Conservation (phyloP, 345 rosid species). For the Hibiscus mutabilis region DNA sequence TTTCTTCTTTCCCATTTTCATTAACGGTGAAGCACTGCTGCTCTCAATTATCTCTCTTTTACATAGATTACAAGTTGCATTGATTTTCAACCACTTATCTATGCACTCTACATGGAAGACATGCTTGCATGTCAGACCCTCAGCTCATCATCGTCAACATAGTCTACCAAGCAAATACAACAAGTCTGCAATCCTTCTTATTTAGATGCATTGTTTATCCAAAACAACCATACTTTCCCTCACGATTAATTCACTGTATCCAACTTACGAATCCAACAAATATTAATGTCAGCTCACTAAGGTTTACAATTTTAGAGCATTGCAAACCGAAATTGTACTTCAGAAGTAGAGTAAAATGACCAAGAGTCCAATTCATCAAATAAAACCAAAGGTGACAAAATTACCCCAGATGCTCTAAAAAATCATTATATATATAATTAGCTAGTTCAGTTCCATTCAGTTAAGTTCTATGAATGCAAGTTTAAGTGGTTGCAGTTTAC, state of each 20-base stretch:
- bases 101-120: conserved; percentile 66
- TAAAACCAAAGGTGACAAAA: background rate
- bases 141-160: conserved; percentile 53
- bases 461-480: background rate
- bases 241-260: background rate
- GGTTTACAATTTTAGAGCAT: background rate
- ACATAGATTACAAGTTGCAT: conserved; percentile 73
- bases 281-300: too few relatives aligned
- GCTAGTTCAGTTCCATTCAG: background rate
- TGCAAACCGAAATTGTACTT: background rate
- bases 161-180: conserved; percentile 64
- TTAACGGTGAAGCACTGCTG: conserved; percentile 18
- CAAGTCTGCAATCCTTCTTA: conserved; percentile 36
- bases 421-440: background rate
- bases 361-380: background rate
- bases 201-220: background rate
- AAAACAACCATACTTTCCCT: background rate
- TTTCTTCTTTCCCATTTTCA: conserved; percentile 10
- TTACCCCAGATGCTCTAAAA: background rate
- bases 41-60: conserved; percentile 52
- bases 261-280: too few relatives aligned
- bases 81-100: conserved; percentile 73
- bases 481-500: background rate
- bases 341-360: background rate
- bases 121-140: conserved; percentile 57